Conservation (phyloP, 352 stramenopile species). For the Globisporangium sylvaticum region DNA sequence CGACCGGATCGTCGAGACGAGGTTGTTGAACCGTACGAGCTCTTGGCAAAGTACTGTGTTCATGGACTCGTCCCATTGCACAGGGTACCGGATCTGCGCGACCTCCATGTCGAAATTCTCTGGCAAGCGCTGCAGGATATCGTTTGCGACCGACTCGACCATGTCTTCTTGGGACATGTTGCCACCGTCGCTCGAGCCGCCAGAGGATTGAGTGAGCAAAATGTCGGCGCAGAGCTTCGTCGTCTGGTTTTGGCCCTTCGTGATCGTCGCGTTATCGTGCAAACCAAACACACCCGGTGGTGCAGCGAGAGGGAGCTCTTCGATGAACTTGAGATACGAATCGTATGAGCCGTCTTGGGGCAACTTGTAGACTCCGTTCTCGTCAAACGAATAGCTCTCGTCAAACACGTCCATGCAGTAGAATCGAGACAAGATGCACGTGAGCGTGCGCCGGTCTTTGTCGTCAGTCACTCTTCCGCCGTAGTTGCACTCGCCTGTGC, state of each 20-base stretch:
- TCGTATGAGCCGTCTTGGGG: constrained; percentile 72
- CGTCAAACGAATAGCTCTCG: constrained; percentile 63
- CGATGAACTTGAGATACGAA: constrained; percentile 78
- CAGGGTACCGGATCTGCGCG: constrained; percentile 89
- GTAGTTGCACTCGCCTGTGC: constrained; percentile 85
- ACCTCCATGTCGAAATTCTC: constrained; percentile 92
- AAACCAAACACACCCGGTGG: constrained; percentile 91
- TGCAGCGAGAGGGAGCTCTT: constrained; percentile 83
- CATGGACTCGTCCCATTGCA: constrained; percentile 92
- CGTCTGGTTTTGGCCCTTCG: constrained; percentile 93
- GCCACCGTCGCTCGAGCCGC: constrained; percentile 52
- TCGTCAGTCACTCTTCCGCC: constrained; percentile 84
- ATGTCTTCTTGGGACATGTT: constrained; percentile 86
- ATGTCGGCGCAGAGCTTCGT: constrained; percentile 91
- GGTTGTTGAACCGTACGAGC: constrained; percentile 92
- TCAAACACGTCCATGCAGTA: constrained; percentile 70
- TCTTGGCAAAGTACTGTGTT: constrained; percentile 94
- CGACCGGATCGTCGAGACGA: constrained; percentile 83
- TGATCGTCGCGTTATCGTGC: constrained; percentile 94
- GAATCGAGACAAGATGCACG: constrained; percentile 68
- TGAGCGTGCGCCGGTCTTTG: constrained; percentile 76
- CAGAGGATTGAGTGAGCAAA: constrained; percentile 87
- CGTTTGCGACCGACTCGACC: constrained; percentile 81
- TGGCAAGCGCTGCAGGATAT: constrained; percentile 85
- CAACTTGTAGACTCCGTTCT: constrained; percentile 66